These are phyloP conservation scores for Colletotrichum sp. DNA, from an alignment of 2,329 filamentous ascomycete genomes.

Conservation along the genomic window DNA sequence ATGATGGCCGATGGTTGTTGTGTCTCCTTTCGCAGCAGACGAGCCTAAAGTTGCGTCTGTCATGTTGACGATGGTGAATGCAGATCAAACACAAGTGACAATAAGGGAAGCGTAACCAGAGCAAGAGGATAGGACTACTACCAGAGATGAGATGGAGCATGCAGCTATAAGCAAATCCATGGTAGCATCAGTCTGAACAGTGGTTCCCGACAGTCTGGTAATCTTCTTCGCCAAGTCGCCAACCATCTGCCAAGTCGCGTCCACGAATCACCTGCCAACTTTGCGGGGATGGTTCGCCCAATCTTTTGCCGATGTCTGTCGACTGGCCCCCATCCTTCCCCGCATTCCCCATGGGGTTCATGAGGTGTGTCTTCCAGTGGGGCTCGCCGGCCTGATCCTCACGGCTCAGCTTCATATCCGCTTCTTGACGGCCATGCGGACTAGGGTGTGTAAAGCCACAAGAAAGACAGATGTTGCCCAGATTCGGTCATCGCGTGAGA, in stretches of 20 bases:
- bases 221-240: neutral
- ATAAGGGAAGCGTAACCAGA: neutral
- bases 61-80: neutral
- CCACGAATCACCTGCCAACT: neutral
- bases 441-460: neutral
- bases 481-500: neutral
- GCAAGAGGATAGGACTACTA: neutral
- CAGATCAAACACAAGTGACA: neutral
- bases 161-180: neutral
- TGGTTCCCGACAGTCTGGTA: neutral
- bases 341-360: neutral
- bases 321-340: neutral
- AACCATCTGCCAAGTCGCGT: neutral
- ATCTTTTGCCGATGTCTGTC: neutral
- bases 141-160: neutral
- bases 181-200: neutral
- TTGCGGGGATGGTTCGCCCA: neutral
- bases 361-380: neutral
- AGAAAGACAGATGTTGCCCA: neutral
- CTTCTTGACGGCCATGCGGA: neutral
- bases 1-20: constrained; percentile 21
- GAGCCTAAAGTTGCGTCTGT: neutral
- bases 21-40: neutral
- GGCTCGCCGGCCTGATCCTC: neutral
- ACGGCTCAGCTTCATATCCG: neutral